Evolutionary conservation across 163 green algal genomes (phyloP).

Genomic region (Trebouxia gelatinosa): DNA sequence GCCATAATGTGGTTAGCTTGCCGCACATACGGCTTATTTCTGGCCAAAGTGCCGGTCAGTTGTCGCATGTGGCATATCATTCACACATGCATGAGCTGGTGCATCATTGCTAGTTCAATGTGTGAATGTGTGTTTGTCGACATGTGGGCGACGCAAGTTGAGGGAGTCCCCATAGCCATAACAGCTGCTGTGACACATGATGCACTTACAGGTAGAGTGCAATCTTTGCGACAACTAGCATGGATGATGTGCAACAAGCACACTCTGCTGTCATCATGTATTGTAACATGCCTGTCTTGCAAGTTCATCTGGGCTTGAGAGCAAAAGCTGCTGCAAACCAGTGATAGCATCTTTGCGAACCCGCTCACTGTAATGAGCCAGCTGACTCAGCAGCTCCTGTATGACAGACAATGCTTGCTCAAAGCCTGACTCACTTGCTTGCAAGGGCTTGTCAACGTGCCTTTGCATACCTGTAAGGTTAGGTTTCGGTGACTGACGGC

Average conservation of each 20-base stretch:
- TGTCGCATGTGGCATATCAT: background rate
- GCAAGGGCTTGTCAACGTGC: too few species aligned
- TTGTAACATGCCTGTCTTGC: slow-evolving; percentile 26
- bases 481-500: slow-evolving; percentile 78
- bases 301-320: slow-evolving; percentile 47
- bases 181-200: too few species aligned
- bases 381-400: slow-evolving; percentile 80
- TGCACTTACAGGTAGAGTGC: background rate
- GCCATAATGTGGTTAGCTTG: background rate
- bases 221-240: background rate
- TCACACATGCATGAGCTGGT: background rate
- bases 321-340: slow-evolving; percentile 70
- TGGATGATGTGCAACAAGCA: background rate
- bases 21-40: background rate
- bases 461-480: slow-evolving; percentile 68
- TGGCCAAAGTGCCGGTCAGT: background rate
- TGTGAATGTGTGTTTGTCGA: too few species aligned
- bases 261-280: background rate
- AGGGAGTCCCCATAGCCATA: too few species aligned
- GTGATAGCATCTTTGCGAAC: slow-evolving; percentile 65
- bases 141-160: too few species aligned
- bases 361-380: slow-evolving; percentile 70
- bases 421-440: background rate
- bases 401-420: background rate
- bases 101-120: too few species aligned